Conservation (phyloP, 2,329 filamentous ascomycete species). For the Lasiodiplodia gonubiensis region DNA sequence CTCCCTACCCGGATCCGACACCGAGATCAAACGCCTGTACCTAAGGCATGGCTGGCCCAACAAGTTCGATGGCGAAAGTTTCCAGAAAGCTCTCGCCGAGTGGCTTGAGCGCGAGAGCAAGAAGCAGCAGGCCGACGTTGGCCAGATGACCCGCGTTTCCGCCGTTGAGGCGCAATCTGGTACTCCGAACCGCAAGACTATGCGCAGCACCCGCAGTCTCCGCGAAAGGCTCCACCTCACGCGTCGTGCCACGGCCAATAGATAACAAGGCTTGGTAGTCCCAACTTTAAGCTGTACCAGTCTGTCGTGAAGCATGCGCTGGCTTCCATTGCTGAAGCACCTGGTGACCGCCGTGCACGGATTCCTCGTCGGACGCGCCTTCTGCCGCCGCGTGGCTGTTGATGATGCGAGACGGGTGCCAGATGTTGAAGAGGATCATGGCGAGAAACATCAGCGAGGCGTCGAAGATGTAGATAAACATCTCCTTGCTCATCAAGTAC, state of each 20-base stretch:
- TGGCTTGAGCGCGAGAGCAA: slow-evolving; percentile 24
- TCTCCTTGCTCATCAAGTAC: slow-evolving; percentile 53
- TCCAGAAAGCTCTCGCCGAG: slow-evolving; percentile 18
- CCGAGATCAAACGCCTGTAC: slow-evolving; percentile 25
- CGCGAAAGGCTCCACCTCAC: slow-evolving; percentile 25
- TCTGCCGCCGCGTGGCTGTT: not conserved
- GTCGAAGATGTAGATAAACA: slow-evolving; percentile 56
- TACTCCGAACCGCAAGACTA: slow-evolving; percentile 16
- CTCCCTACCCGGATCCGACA: slow-evolving; percentile 25
- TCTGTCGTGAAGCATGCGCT: slow-evolving; percentile 7
- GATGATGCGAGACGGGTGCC: slow-evolving; percentile 44
- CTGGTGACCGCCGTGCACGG: slow-evolving; percentile 14
- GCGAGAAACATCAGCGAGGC: slow-evolving; percentile 52
- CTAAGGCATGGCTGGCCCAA: slow-evolving; percentile 24
- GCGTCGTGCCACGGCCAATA: slow-evolving; percentile 12
- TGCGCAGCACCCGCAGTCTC: slow-evolving; percentile 27
- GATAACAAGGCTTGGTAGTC: slow-evolving; percentile 10
- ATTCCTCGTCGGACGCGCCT: slow-evolving; percentile 4
- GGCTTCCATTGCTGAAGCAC: slow-evolving; percentile 19
- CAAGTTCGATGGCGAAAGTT: slow-evolving; percentile 24
- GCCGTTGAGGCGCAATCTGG: slow-evolving; percentile 23
- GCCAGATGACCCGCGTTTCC: slow-evolving; percentile 24
- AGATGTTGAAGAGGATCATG: slow-evolving; percentile 48
- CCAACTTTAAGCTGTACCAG: slow-evolving; percentile 4
- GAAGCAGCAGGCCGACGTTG: slow-evolving; percentile 10